Conservation (phyloP, 805 yeast species). For the Kodamaea neixiangensis region DNA sequence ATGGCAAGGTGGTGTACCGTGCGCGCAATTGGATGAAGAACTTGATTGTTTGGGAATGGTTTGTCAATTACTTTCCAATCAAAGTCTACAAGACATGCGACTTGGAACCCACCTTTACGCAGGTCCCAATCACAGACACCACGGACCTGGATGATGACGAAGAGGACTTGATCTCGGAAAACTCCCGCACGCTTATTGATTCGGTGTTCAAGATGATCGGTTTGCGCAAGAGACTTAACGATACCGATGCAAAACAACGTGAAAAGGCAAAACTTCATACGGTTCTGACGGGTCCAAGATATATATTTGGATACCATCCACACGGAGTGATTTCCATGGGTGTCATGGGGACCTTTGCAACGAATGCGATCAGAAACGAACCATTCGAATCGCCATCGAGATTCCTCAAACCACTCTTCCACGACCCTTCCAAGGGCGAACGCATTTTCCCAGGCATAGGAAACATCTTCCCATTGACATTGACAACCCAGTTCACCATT, state of each 20-base stretch:
- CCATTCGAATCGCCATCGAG: constrained; percentile 40
- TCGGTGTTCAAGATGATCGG: constrained; percentile 37
- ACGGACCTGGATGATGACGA: constrained; percentile 36
- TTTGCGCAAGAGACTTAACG: constrained; percentile 39
- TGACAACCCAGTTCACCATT: constrained; percentile 76
- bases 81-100: constrained; percentile 64
- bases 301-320: constrained; percentile 92
- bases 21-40: constrained; percentile 59
- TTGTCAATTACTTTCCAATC: constrained; percentile 81
- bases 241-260: constrained; percentile 20
- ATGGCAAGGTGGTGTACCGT: constrained; percentile 67
- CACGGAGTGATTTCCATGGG: constrained; percentile 96
- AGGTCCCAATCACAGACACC: constrained; percentile 28
- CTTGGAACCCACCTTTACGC: constrained; percentile 70
- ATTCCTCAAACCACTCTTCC: constrained; percentile 38
- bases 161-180: constrained; percentile 43
- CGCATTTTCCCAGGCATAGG: constrained; percentile 79
- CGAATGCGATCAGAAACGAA: constrained; percentile 48
- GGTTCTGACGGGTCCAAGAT: constrained; percentile 63
- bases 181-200: constrained; percentile 38
- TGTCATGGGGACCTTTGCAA: constrained; percentile 78
- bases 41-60: constrained; percentile 64
- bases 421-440: constrained; percentile 72
- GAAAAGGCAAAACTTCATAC: constrained; percentile 20
- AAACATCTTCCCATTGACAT: constrained; percentile 71